These are phyloP conservation scores for Geotrichum aggregatum DNA, from an alignment of 1,139 yeast genomes.

Conservation along the genomic window DNA sequence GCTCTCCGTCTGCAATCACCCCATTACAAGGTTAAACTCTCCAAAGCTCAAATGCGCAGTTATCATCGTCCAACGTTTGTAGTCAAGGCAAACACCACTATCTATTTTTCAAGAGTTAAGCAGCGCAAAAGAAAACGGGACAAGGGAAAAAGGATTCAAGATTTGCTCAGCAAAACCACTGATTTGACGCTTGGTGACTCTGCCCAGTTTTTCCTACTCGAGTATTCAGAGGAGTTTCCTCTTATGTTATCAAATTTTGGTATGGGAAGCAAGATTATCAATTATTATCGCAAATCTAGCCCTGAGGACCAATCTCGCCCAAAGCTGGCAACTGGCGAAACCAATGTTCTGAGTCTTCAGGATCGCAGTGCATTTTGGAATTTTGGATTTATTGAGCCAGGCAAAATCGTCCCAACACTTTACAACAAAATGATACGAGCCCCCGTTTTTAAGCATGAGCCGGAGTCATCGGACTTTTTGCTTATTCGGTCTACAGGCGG, in stretches of 20 bases:
- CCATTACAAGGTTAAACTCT: conserved; percentile 73
- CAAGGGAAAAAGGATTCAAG: conserved; percentile 73
- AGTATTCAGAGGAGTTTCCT: conserved; percentile 89
- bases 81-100: conserved; percentile 71
- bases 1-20: conserved; percentile 88
- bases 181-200: conserved; percentile 85
- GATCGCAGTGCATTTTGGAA: conserved; percentile 98
- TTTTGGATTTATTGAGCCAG: conserved; percentile 96
- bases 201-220: conserved; percentile 71
- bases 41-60: conserved; percentile 65
- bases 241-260: conserved; percentile 81
- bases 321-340: conserved; percentile 85
- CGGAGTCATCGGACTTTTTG: conserved; percentile 73
- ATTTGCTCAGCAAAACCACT: conserved; percentile 62
- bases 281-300: conserved; percentile 79
- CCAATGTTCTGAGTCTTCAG: conserved; percentile 89
- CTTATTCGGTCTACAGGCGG: conserved; percentile 78
- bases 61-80: conserved; percentile 77
- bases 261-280: conserved; percentile 91
- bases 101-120: conserved; percentile 72
- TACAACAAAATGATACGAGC: conserved; percentile 92
- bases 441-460: conserved; percentile 85
- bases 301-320: conserved; percentile 90
- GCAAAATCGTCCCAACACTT: conserved; percentile 86
- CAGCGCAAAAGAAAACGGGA: conserved; percentile 86